Evolutionary conservation across 2,329 filamentous ascomycete species (phyloP).

Genomic region (Aspergillus sp.): DNA sequence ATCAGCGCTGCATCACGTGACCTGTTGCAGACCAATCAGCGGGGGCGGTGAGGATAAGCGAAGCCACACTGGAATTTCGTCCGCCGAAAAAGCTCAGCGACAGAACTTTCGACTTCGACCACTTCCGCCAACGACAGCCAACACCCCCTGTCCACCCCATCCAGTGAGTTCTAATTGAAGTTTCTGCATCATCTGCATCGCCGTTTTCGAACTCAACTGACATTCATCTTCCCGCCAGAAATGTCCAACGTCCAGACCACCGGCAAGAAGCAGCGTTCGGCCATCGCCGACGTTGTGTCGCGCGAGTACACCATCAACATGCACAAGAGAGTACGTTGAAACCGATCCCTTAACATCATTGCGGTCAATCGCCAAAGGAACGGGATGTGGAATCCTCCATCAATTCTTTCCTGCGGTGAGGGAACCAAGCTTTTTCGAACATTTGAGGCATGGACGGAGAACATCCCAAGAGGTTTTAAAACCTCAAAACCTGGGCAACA

Average conservation of each 20-base stretch:
- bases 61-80: slow-evolving; percentile 37
- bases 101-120: slow-evolving; percentile 32
- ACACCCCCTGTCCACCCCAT: slow-evolving; percentile 29
- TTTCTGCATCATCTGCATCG: not conserved
- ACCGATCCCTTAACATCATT: slow-evolving; percentile 12
- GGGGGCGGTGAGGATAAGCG: slow-evolving; percentile 28
- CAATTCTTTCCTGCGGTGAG: slow-evolving; percentile 19
- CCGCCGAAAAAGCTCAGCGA: slow-evolving; percentile 24
- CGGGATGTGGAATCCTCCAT: not conserved
- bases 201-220: not conserved
- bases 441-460: slow-evolving; percentile 34
- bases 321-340: slow-evolving; percentile 91
- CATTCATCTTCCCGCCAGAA: slow-evolving; percentile 41
- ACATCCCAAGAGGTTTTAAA: slow-evolving; percentile 12
- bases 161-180: slow-evolving; percentile 31
- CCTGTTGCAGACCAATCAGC: slow-evolving; percentile 24
- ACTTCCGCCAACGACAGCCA: slow-evolving; percentile 40
- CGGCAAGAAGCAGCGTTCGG: slow-evolving; percentile 76
- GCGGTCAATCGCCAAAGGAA: slow-evolving; percentile 2
- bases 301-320: slow-evolving; percentile 99
- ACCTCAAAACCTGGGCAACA: not conserved
- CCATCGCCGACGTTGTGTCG: slow-evolving; percentile 97
- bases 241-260: slow-evolving; percentile 66
- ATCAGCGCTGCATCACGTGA: slow-evolving; percentile 3
- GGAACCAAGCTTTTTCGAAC: slow-evolving; percentile 18